Percentiles rank a stretch among this genome's conserved stretches.
Evolutionary conservation across 1,284 basidiomycete genomes (phyloP).

Genomic region (Retiboletus flavoniger): DNA sequence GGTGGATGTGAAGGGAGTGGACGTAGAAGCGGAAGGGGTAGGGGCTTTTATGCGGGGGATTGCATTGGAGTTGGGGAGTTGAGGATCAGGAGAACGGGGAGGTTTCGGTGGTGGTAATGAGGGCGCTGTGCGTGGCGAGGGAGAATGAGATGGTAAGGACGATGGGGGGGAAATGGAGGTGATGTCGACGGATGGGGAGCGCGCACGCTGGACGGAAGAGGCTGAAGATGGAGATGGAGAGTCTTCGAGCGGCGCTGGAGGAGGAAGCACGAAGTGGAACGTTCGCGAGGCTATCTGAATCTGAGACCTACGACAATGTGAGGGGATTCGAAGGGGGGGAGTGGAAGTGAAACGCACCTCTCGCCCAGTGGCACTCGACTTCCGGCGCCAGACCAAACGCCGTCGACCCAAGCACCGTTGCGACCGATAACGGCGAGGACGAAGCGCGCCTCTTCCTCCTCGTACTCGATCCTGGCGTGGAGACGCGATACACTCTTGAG

Average conservation of each 20-base stretch:
- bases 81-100: conserved; percentile 40
- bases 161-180: conserved; percentile 81
- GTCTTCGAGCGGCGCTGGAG: conserved; percentile 67
- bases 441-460: conserved; percentile 84
- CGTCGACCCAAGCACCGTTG: conserved; percentile 98
- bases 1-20: conserved; percentile 5
- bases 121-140: conserved; percentile 47
- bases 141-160: conserved; percentile 70
- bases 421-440: conserved; percentile 89
- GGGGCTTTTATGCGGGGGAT: conserved; percentile 53
- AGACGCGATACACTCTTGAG: conserved; percentile 96
- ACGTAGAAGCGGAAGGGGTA: conserved; percentile 24
- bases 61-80: conserved; percentile 60
- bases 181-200: conserved; percentile 74
- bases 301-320: conserved; percentile 68
- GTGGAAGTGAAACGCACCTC: conserved; percentile 52
- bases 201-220: conserved; percentile 55
- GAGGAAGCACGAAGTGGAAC: conserved; percentile 93
- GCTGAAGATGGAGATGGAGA: conserved; percentile 73
- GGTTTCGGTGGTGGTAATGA: conserved; percentile 38
- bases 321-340: conserved; percentile 3
- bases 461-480: conserved; percentile 94
- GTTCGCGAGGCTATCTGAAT: conserved; percentile 98
- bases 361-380: conserved; percentile 80
- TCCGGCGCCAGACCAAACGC: conserved; percentile 89